A percentile compares a stretch with the other conserved stretches of the same genome.
phyloP scores from a whole-genome alignment of 306 rosid species.

The Prunus davidiana region DNA sequence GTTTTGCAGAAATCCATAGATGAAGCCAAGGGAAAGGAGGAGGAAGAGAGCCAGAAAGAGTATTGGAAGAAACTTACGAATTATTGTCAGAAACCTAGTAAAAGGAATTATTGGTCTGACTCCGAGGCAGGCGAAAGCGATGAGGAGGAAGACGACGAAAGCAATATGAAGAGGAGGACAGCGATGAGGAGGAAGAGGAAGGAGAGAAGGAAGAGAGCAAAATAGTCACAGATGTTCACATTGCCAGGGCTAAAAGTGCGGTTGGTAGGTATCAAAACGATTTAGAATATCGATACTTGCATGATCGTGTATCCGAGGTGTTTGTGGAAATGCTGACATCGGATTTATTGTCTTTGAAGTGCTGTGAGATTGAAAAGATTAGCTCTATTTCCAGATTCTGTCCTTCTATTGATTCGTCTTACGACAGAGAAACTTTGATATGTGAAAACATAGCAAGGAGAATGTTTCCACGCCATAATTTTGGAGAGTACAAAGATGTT shows the following conservation, averaged over 20 bases:
- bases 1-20: not conserved
- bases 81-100: too few species aligned
- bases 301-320: not conserved
- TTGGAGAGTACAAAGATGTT: not conserved
- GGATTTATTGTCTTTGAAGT: not conserved
- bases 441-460: constrained; percentile 4
- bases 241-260: not conserved
- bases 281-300: not conserved
- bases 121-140: not conserved
- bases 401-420: not conserved
- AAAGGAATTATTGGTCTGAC: not conserved
- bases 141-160: too few species aligned
- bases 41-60: not conserved
- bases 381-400: not conserved
- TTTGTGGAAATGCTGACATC: not conserved
- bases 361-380: not conserved
- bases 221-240: not conserved
- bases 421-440: not conserved
- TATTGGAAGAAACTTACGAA: not conserved
- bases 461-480: not conserved
- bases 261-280: not conserved
- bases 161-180: not conserved
- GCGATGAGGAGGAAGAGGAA: not conserved
- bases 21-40: not conserved
- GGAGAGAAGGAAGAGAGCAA: not conserved